phyloP scores from a whole-genome alignment of 768 basidiomycete genomes.

The Trametes cubensis region DNA sequence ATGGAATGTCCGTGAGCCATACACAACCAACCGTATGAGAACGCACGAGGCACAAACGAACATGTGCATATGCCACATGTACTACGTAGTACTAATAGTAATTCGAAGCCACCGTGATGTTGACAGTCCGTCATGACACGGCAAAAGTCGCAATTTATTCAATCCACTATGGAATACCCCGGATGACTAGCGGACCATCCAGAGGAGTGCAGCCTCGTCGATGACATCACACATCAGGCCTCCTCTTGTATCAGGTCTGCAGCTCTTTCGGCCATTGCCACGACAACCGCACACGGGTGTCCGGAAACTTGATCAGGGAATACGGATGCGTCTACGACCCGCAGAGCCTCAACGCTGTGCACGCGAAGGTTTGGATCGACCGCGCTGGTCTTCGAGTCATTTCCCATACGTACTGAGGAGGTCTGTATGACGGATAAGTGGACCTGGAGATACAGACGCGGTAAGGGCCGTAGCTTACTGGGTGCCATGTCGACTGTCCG shows the following conservation, averaged over 20 bases:
- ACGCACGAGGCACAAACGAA: too few relatives aligned
- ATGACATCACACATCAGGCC: too few relatives aligned
- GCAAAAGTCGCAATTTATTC: too few relatives aligned
- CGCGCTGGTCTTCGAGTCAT: slow-evolving; percentile 36
- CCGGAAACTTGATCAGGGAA: slow-evolving; percentile 23
- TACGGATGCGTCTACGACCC: slow-evolving; percentile 33
- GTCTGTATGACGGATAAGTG: background rate
- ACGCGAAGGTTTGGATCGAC: slow-evolving; percentile 46
- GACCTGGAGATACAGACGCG: background rate
- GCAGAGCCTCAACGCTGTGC: slow-evolving; percentile 45
- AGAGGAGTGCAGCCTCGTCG: too few relatives aligned
- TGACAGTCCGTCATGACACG: too few relatives aligned
- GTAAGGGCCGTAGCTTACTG: slow-evolving; percentile 18
- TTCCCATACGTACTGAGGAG: slow-evolving; percentile 44
- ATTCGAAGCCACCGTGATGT: too few relatives aligned
- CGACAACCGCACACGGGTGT: slow-evolving; percentile 17
- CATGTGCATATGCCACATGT: too few relatives aligned
- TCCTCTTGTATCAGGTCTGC: slow-evolving; percentile 34
- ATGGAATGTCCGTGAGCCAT: too few relatives aligned
- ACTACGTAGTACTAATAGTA: too few relatives aligned
- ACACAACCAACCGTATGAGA: too few relatives aligned
- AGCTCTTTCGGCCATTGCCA: slow-evolving; percentile 24
- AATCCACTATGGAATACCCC: too few relatives aligned
- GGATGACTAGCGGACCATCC: too few relatives aligned
- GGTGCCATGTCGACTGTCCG: slow-evolving; percentile 22